Base-by-base conservation (phyloP, 2,329 filamentous ascomycete genomes). In the Diplodia intermedia region DNA sequence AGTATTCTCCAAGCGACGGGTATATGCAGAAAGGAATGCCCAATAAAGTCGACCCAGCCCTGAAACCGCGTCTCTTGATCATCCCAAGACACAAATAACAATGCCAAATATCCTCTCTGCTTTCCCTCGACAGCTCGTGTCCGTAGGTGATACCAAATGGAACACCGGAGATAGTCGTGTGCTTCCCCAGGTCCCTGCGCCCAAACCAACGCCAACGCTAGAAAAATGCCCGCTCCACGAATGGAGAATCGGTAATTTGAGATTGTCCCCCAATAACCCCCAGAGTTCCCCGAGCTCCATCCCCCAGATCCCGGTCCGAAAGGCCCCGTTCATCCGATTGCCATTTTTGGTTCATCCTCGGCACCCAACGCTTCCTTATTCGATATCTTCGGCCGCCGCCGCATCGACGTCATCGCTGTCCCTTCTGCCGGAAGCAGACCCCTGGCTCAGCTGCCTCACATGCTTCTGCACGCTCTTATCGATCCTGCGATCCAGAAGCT, bases 401-500 rank as follows among this genome's bases (percentile, higher is more conserved):
- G 60, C n/a, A 20, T 31, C 26, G 9, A 36, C 49, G 20, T 54
- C 47, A 26, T 65, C 31, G 31, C 61, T 54, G 26, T 54, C 49
- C 15, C 61, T 49, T 49, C 61, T 53, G 52, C 52, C 54, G 11
- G 52, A 55, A n/a, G 26, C 3, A 26, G 52, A 56, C 18, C 78
- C 76, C 54, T 56, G 54, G 65, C 76, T 79, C 60, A 74, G 76
- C 66, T 79, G 73, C 33, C 78, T 72, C 1, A 75, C 72, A 52
- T 77, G 75, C 49, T 75, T 71, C 20, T 79, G 79, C 18, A 82
- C 76, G 14, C 76, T 78, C 33, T 76, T 79, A 29, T 78, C 77
- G 53, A 93, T 83, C 76, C 90, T 91, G 77, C 92, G 89, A 71
- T 93, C 90, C 54, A 94, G 83, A 78, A 93, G 84, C 55, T 84